Evolutionary conservation across 2,329 filamentous ascomycete genomes (phyloP).

Genomic region (Ophiostoma sp.): DNA sequence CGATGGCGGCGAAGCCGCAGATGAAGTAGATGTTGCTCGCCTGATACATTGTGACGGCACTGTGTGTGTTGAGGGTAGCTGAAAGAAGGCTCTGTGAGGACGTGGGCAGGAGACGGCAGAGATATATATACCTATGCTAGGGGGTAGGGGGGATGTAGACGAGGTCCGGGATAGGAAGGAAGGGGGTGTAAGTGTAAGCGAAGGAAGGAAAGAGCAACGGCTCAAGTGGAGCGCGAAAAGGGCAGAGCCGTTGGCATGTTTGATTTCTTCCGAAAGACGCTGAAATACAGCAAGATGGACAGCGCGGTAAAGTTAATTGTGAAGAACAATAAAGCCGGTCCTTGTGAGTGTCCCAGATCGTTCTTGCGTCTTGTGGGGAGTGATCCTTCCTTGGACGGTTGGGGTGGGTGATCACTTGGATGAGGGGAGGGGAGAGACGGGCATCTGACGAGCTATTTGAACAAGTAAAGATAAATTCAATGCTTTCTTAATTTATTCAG

Average conservation of each 20-base stretch:
- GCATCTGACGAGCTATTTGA: neutral
- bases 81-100: neutral
- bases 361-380: neutral
- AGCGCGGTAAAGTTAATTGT: no score
- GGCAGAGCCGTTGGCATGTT: neutral
- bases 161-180: neutral
- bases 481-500: no score
- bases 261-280: neutral
- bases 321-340: neutral
- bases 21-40: conserved; percentile 54
- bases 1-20: conserved; percentile 58
- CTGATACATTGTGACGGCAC: conserved; percentile 37
- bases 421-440: neutral
- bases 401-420: neutral
- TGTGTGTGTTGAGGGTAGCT: neutral
- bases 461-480: no score
- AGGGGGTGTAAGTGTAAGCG: neutral
- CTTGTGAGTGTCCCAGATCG: neutral
- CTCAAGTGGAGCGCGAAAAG: neutral
- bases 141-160: neutral
- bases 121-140: neutral
- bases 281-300: no score
- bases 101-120: neutral
- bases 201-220: neutral
- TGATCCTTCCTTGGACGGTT: neutral